Base-by-base conservation (phyloP, 2,329 filamentous ascomycete species). In the Colletotrichum tanaceti region DNA sequence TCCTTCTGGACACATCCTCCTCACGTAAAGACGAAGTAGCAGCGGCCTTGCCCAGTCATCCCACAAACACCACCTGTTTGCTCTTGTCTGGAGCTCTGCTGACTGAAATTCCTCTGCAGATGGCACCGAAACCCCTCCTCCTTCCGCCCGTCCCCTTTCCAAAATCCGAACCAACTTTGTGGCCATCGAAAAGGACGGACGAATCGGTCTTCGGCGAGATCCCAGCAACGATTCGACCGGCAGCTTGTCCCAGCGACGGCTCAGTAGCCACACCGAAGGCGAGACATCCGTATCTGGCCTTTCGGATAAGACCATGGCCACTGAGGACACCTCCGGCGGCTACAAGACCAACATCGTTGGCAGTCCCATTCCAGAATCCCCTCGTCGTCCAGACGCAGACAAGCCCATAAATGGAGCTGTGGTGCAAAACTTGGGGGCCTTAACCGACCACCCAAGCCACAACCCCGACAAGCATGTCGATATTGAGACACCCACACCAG, bases 91-190 rank as follows among this genome's bases (percentile, higher is more conserved):
- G 39, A 63, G 50, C 55, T 49, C 38, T 9, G 43, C 68, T 71
- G 38, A 71, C 68, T 44, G 1, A 35, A n/a, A 39, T 50, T 22
- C 22, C 18, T 35, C 38, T 50, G 14, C 47, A 68, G 70, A 71
- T 38, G 60, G 72, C 67, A 70, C 69, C 60, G 67, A 70, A 47
- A 71, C 70, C 18, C 71, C 71, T 57, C 63, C 61, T 50, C 67
- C 55, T 4, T 14, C 58, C 28, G 58, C 88, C 39, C 84, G 90
- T 74, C 91, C 89, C 28, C 85, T 93, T 47, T 93, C 91, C 71
- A 93, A 91, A 79, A 89, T 94, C 50, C 87, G 91, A 72, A 91
- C 91, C 44, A 92, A 84, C 76, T 94, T 94, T 76, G 86, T 94
- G 60, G 87, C 91, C 20, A 86, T 94, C 53, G 91, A 93, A 75